These are phyloP conservation scores for Incumbomyces lentus DNA, from an alignment of 2,329 filamentous ascomycete genomes.

Conservation along the genomic window DNA sequence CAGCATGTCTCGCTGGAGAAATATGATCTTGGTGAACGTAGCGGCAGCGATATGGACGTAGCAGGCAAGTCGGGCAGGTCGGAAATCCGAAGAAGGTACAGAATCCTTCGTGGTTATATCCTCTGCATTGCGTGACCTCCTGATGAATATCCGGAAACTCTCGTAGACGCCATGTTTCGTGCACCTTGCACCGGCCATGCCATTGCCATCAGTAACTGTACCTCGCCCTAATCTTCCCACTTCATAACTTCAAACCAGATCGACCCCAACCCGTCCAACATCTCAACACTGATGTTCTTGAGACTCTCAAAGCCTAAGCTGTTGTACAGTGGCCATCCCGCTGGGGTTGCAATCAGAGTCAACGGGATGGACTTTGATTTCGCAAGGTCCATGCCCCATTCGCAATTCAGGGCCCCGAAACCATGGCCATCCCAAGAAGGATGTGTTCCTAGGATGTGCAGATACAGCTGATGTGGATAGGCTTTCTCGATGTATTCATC, in stretches of 20 bases:
- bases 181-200: too few species aligned
- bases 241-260: conserved; percentile 8
- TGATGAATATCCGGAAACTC: too few species aligned
- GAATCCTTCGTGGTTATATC: too few species aligned
- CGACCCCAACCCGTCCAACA: not conserved
- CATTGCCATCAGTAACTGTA: too few species aligned
- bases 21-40: too few species aligned
- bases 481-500: conserved; percentile 4
- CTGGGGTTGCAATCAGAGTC: conserved; percentile 6
- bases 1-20: too few species aligned
- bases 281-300: conserved; percentile 4
- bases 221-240: not conserved
- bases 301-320: conserved; percentile 1
- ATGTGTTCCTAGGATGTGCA: conserved; percentile 8
- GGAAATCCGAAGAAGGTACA: too few species aligned
- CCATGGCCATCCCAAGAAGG: conserved; percentile 8
- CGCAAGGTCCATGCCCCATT: conserved; percentile 8
- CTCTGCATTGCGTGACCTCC: too few species aligned
- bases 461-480: conserved; percentile 6
- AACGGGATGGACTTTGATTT: not conserved
- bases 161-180: too few species aligned
- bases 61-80: too few species aligned
- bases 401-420: conserved; percentile 6
- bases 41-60: too few species aligned
- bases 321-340: conserved; percentile 3